Conservation (phyloP, 208 protist species). For the Porcisia hertigi region DNA sequence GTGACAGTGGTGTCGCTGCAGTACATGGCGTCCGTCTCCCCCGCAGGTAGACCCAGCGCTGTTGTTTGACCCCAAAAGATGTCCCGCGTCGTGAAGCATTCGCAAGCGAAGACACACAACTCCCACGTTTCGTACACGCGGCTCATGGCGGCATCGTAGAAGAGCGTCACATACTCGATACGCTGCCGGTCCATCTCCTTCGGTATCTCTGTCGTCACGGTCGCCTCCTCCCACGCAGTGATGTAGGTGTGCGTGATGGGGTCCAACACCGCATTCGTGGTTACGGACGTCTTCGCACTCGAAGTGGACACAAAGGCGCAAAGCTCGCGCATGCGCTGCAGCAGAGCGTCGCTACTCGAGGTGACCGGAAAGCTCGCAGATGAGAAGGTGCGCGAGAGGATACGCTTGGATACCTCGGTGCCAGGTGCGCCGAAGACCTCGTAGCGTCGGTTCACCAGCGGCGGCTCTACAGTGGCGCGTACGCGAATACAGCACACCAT, state of each 20-base stretch:
- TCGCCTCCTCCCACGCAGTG: constrained; percentile 84
- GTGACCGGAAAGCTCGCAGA: constrained; percentile 55
- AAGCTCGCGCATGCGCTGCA: constrained; percentile 69
- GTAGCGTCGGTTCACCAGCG: constrained; percentile 82
- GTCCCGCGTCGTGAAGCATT: constrained; percentile 66
- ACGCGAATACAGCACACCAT: constrained; percentile 66
- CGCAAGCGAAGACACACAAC: constrained; percentile 80
- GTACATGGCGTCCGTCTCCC: constrained; percentile 78
- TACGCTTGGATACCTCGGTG: constrained; percentile 55
- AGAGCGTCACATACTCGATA: constrained; percentile 83
- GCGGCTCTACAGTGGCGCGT: constrained; percentile 53
- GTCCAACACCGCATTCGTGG: constrained; percentile 76
- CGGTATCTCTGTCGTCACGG: constrained; percentile 63
- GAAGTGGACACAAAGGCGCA: constrained; percentile 59
- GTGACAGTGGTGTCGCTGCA: constrained; percentile 59
- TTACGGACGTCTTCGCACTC: constrained; percentile 46
- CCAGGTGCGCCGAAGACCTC: constrained; percentile 79
- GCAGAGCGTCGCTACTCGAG: constrained; percentile 34
- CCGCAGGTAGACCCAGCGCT: constrained; percentile 60
- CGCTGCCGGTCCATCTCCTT: constrained; percentile 42
- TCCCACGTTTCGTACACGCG: constrained; percentile 87
- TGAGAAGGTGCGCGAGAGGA: constrained; percentile 70
- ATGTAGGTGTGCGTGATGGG: constrained; percentile 84
- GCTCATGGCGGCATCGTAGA: constrained; percentile 68
- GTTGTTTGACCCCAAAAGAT: constrained; percentile 86